Evolutionary conservation across 1,284 basidiomycete genomes (phyloP).

Genomic region (Nidula niveotomentosa): DNA sequence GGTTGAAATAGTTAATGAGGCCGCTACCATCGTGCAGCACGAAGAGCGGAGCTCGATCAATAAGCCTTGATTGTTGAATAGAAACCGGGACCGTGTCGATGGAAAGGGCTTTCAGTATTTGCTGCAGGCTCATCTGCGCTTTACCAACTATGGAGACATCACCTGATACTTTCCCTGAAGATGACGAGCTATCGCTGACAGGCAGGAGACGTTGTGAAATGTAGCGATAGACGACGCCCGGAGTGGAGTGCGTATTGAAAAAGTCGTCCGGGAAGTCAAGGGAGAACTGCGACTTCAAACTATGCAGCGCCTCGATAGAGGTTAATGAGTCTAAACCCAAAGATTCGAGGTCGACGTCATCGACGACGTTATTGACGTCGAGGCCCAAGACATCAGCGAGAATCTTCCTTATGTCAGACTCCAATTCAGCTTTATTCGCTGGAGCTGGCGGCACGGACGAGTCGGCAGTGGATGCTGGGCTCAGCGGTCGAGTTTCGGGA

Average conservation of each 20-base stretch:
- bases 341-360: not conserved
- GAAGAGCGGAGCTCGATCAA: conserved; percentile 42
- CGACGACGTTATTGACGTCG: conserved; percentile 1
- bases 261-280: not conserved
- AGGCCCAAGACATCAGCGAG: conserved; percentile 7
- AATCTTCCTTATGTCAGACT: conserved; percentile 4
- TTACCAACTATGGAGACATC: not conserved
- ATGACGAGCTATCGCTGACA: not conserved
- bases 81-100: conserved; percentile 29
- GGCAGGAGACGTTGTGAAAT: not conserved
- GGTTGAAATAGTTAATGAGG: conserved; percentile 48
- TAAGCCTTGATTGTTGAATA: conserved; percentile 33
- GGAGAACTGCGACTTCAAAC: not conserved
- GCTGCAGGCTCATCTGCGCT: not conserved
- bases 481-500: not conserved
- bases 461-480: not conserved
- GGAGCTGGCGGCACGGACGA: not conserved
- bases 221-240: not conserved
- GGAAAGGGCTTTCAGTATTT: conserved; percentile 14
- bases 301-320: not conserved
- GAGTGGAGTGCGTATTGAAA: not conserved
- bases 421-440: not conserved
- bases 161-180: not conserved
- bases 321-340: not conserved
- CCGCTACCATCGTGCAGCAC: conserved; percentile 76